Conservation (phyloP, 2,329 filamentous ascomycete genomes). For the Helotiales sp. region DNA sequence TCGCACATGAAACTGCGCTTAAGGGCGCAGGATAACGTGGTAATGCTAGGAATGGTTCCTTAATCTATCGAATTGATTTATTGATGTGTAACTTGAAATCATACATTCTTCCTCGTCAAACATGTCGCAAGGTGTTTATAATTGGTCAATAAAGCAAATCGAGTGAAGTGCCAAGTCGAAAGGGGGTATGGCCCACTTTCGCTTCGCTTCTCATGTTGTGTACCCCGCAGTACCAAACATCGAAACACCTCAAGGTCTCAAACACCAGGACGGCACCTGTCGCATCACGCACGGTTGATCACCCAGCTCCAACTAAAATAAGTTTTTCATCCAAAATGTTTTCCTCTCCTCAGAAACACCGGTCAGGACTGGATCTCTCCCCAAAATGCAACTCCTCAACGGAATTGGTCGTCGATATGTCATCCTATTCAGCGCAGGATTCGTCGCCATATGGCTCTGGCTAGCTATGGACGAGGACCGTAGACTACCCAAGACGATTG, state of each 20-base stretch:
- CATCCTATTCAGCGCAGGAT: conserved; percentile 21
- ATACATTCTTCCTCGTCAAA: too few relatives aligned
- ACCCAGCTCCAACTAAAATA: not conserved
- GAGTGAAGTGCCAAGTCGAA: not conserved
- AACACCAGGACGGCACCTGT: conserved; percentile 1
- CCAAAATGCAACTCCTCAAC: conserved; percentile 13
- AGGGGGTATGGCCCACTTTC: too few relatives aligned
- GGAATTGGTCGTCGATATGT: conserved; percentile 32
- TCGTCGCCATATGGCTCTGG: conserved; percentile 35
- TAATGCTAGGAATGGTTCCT: too few relatives aligned
- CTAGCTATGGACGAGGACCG: conserved; percentile 27
- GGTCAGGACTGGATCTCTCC: conserved; percentile 2
- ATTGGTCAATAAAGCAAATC: too few relatives aligned
- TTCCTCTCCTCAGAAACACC: not conserved
- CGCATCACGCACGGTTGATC: not conserved
- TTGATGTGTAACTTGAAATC: too few relatives aligned
- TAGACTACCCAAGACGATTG: conserved; percentile 19
- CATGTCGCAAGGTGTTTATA: too few relatives aligned
- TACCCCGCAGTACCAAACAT: too few relatives aligned
- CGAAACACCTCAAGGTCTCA: conserved; percentile 9
- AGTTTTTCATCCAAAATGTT: not conserved
- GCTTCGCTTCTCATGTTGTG: too few relatives aligned
- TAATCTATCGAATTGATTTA: too few relatives aligned
- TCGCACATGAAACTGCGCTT: not conserved
- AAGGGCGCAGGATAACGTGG: too few relatives aligned